Base-by-base conservation (phyloP, 2,329 filamentous ascomycete genomes). In the Clarireedia monteithiana region DNA sequence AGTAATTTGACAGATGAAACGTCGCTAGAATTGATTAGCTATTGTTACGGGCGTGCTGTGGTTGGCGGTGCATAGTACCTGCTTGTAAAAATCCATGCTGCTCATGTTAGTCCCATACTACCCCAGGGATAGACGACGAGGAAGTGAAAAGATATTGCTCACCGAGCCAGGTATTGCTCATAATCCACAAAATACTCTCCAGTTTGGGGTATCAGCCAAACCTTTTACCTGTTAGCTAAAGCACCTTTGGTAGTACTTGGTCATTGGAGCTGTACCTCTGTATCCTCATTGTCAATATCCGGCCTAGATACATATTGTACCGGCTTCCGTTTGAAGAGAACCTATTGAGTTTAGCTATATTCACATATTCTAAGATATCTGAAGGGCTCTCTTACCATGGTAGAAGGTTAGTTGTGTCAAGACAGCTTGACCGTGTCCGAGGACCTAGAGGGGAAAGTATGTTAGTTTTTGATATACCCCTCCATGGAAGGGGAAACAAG, bases 1-100 rank as follows among this genome's bases (percentile, higher is more conserved):
- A 12, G 91, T 96, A 62, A 97, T 95, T 69, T 95, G 89, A 72
- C 95, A 96, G 59, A 95, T 96, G 71, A 97, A 99, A 55, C 87
- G 84, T 68, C 85, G 89, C 50, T 64, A 58, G 36, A 50, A 30
- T 38, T 38, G 40, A 57, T 65, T 60, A 67, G 70, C 64, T 58
- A 17, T n/a, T n/a, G 10, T 47, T 14, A 7, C 20, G 17, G 39
- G 40, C 23, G 36, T 39, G 30, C 27, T 23, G n/a, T 23, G 23
- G 12, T 47, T 49, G 20, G 6, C 10, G 15, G 26, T 23, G 48
- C 54, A 60, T 67, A 79, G 66, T 76, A 89, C 89, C 82, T 95
- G 89, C 64, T 88, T 91, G 70, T 96, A 96, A 69, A 95, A 96
- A 70, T 96, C 91, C 80, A 91, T 86, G 58, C 90, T 95, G 60